These are phyloP conservation scores for Wickerhamiella spandovensis DNA, from an alignment of 805 yeast species.

Conservation along the genomic window DNA sequence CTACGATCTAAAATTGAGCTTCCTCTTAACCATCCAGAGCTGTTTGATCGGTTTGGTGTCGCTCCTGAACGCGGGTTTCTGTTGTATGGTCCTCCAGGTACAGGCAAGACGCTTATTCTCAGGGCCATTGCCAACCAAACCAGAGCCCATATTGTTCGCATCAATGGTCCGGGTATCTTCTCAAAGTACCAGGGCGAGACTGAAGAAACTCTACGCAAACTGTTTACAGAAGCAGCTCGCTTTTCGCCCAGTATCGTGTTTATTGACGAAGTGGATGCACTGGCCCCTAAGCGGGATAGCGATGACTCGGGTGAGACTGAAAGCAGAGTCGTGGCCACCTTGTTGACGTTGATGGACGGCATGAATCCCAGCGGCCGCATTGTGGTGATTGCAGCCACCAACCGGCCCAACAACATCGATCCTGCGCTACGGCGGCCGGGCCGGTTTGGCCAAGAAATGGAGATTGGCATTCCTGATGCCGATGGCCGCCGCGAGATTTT, in stretches of 20 bases:
- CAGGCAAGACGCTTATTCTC: conserved; percentile 85
- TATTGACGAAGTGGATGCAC: conserved; percentile 86
- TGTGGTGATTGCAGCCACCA: conserved; percentile 96
- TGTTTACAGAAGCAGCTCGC: conserved; percentile 71
- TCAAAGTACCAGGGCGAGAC: conserved; percentile 92
- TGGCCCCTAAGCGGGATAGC: conserved; percentile 70
- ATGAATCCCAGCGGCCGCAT: conserved; percentile 98
- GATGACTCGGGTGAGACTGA: conserved; percentile 90
- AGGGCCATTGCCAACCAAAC: conserved; percentile 65
- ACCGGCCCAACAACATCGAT: conserved; percentile 92
- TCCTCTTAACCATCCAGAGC: conserved; percentile 64
- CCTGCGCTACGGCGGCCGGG: conserved; percentile 91
- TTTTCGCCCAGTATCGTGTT: conserved; percentile 82
- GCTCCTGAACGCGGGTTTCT: conserved; percentile 90
- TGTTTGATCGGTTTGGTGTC: conserved; percentile 75
- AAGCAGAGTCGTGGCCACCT: conserved; percentile 77
- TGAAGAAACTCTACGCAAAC: conserved; percentile 66
- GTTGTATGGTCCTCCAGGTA: conserved; percentile 93
- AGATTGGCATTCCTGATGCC: conserved; percentile 83
- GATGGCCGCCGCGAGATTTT: conserved; percentile 67
- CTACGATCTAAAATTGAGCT: conserved; percentile 59
- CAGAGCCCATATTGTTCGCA: conserved; percentile 70
- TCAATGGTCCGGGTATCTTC: conserved; percentile 84
- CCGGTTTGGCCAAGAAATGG: conserved; percentile 78
- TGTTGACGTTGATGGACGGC: conserved; percentile 90